Conservation (phyloP, 441 rosid species). For the Pelargonium myrrhifolium region DNA sequence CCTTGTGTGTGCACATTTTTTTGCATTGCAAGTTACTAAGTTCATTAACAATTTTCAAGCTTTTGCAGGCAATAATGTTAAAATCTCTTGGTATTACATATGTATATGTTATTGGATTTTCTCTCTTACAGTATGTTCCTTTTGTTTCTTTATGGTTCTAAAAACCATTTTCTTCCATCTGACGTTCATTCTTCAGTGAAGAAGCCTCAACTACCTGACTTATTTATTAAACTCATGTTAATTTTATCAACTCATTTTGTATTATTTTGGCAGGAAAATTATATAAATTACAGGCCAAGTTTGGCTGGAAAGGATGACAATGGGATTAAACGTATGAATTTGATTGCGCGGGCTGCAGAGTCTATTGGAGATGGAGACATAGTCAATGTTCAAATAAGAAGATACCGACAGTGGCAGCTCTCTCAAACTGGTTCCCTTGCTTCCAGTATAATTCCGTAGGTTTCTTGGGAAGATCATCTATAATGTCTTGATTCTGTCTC, state of each 20-base stretch:
- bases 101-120: not conserved
- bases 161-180: not conserved
- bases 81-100: not conserved
- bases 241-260: constrained; percentile 1
- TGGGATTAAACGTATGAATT: constrained; percentile 64
- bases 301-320: constrained; percentile 61
- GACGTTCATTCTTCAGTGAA: not conserved
- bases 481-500: constrained; percentile 12
- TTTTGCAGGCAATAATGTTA: not conserved
- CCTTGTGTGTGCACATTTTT: constrained; percentile 11
- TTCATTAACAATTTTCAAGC: constrained; percentile 13
- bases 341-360: constrained; percentile 86
- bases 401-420: constrained; percentile 96
- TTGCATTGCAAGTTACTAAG: constrained; percentile 11
- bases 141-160: not conserved
- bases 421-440: constrained; percentile 68
- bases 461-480: constrained; percentile 18
- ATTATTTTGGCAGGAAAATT: constrained; percentile 69
- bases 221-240: not conserved
- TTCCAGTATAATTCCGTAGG: constrained; percentile 88
- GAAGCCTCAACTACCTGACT: not conserved
- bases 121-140: not conserved
- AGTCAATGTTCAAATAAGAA: constrained; percentile 86
- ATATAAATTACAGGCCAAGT: constrained; percentile 77
- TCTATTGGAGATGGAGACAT: constrained; percentile 91